Conservation (phyloP, 441 rosid genomes). For the Corymbia calophylla region DNA sequence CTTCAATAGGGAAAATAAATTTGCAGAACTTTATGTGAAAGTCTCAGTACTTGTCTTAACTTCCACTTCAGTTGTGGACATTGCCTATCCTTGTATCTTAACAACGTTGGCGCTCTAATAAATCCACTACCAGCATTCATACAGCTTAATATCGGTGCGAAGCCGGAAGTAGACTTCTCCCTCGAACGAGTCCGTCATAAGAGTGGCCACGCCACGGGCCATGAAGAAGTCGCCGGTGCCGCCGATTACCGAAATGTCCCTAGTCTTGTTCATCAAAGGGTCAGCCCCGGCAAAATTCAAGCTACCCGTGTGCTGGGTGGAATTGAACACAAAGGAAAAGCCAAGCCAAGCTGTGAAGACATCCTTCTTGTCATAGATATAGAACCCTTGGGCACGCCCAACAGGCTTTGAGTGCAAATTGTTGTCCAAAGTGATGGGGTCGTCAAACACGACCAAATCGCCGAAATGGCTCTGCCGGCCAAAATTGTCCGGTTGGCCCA, state of each 20-base stretch:
- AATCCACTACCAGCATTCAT: slow-evolving; percentile 53
- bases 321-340: slow-evolving; percentile 62
- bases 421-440: slow-evolving; percentile 72
- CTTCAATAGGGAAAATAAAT: background rate
- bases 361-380: slow-evolving; percentile 61
- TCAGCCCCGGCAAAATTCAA: slow-evolving; percentile 77
- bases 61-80: background rate
- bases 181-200: slow-evolving; percentile 74
- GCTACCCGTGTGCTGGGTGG: slow-evolving; percentile 54
- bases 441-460: slow-evolving; percentile 63
- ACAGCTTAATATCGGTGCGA: slow-evolving; percentile 60
- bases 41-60: background rate
- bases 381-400: slow-evolving; percentile 84
- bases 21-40: background rate
- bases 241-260: slow-evolving; percentile 78
- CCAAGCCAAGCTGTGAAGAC: slow-evolving; percentile 73
- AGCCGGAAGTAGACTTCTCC: slow-evolving; percentile 76
- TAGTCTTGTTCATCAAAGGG: slow-evolving; percentile 66
- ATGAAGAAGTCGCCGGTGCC: slow-evolving; percentile 87
- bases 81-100: background rate
- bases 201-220: slow-evolving; percentile 77
- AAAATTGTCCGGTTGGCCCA: slow-evolving; percentile 49
- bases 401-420: slow-evolving; percentile 50
- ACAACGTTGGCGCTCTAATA: background rate
- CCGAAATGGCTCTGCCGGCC: slow-evolving; percentile 53